These are phyloP conservation scores for Cichorium intybus DNA, from an alignment of 140 eudicot genomes.

Conservation along the genomic window DNA sequence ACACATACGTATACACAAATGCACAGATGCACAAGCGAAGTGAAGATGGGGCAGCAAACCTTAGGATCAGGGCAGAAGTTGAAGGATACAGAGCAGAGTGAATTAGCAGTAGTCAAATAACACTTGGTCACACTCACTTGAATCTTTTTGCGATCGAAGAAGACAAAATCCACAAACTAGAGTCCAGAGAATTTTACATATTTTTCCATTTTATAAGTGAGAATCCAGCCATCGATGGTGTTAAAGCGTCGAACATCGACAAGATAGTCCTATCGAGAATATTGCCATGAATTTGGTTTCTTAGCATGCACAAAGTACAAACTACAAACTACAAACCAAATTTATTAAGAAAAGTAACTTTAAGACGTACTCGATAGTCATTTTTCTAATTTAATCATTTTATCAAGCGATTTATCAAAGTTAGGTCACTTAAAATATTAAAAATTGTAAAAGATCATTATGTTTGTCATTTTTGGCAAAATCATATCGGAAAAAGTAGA, in stretches of 20 bases:
- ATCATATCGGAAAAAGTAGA: too few species aligned
- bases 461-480: too few species aligned
- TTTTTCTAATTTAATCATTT: too few species aligned
- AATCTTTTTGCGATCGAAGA: conserved; percentile 1
- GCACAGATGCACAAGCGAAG: not conserved
- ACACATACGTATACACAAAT: too few species aligned
- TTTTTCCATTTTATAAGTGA: not conserved
- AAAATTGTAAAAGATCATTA: too few species aligned
- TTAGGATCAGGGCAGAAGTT: not conserved
- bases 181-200: not conserved
- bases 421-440: too few species aligned
- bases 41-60: not conserved
- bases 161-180: not conserved
- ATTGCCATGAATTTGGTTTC: not conserved
- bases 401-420: too few species aligned
- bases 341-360: too few species aligned
- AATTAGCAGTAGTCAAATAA: not conserved
- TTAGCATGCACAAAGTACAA: not conserved
- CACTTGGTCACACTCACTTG: not conserved
- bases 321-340: too few species aligned
- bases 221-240: too few species aligned
- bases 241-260: not conserved
- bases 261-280: not conserved
- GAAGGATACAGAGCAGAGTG: not conserved
- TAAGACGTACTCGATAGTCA: too few species aligned